Conservation (phyloP, 2,329 filamentous ascomycete species). For the Colletotrichum sp. region DNA sequence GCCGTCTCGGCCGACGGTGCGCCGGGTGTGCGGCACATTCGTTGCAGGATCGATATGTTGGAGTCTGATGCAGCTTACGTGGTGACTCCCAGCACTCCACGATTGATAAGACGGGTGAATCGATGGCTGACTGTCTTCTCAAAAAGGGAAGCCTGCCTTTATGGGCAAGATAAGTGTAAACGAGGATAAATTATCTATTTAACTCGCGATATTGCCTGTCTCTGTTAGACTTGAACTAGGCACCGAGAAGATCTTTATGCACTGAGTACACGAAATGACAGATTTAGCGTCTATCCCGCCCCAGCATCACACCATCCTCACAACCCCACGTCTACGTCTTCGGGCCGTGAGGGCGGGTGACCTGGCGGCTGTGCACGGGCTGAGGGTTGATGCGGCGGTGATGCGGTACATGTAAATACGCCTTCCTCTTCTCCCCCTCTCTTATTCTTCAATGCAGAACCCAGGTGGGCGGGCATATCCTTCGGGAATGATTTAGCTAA, state of each 20-base stretch:
- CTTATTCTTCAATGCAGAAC: too few relatives aligned
- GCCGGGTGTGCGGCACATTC: not conserved
- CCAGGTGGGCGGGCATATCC: accelerated
- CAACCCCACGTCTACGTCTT: accelerated
- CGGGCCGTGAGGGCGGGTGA: not conserved
- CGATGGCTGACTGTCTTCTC: not conserved
- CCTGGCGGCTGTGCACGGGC: not conserved
- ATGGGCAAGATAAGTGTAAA: accelerated
- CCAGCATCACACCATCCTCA: not conserved
- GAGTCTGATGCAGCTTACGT: not conserved
- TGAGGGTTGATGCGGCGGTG: not conserved
- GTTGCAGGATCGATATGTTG: too few relatives aligned
- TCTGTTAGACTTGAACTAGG: too few relatives aligned
- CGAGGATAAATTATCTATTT: accelerated
- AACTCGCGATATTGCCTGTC: not conserved
- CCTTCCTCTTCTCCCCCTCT: not conserved
- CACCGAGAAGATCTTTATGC: too few relatives aligned
- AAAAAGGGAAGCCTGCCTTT: not conserved
- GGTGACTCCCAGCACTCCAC: not conserved
- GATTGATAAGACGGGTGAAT: not conserved
- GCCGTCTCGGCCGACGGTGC: not conserved
- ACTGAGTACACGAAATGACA: too few relatives aligned
- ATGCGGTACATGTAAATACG: not conserved
- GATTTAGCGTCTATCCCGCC: not conserved
- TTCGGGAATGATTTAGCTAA: not conserved